phyloP scores from a whole-genome alignment of 2,329 filamentous ascomycete genomes.

The Rutstroemia sp. region DNA sequence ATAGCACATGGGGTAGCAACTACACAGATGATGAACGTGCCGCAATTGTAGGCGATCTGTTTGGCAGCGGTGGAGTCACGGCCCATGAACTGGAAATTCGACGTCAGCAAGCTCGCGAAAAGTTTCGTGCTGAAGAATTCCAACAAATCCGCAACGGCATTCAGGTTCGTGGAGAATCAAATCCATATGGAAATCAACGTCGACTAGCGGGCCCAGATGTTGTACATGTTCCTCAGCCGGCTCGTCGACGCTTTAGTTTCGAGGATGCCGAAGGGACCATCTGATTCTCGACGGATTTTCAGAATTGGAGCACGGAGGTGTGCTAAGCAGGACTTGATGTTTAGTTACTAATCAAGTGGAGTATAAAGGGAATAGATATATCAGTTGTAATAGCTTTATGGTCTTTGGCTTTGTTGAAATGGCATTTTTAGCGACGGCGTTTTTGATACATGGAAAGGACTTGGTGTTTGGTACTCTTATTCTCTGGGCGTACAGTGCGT shows the following conservation, averaged over 20 bases:
- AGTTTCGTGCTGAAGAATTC: not conserved
- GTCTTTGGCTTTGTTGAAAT: too few relatives aligned
- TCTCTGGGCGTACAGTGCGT: too few relatives aligned
- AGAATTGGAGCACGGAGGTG: too few relatives aligned
- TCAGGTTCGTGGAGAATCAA: not conserved
- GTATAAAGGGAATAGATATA: too few relatives aligned
- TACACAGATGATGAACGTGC: not conserved
- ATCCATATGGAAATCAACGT: not conserved
- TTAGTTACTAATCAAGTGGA: too few relatives aligned
- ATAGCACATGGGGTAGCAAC: not conserved
- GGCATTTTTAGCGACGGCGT: too few relatives aligned
- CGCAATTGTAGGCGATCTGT: not conserved
- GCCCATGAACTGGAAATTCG: not conserved
- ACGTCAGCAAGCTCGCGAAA: not conserved
- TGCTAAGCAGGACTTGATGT: too few relatives aligned
- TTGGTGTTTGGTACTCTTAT: too few relatives aligned
- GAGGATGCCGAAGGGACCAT: not conserved
- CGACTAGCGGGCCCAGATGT: not conserved
- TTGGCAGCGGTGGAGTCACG: not conserved
- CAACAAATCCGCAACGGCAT: not conserved
- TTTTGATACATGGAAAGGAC: too few relatives aligned
- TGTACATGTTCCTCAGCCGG: not conserved
- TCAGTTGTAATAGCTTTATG: too few relatives aligned
- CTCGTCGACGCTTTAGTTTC: not conserved
- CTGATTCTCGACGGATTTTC: not conserved